phyloP scores from a whole-genome alignment of 164 flowering plant genomes.

The Nymphaea thermarum region DNA sequence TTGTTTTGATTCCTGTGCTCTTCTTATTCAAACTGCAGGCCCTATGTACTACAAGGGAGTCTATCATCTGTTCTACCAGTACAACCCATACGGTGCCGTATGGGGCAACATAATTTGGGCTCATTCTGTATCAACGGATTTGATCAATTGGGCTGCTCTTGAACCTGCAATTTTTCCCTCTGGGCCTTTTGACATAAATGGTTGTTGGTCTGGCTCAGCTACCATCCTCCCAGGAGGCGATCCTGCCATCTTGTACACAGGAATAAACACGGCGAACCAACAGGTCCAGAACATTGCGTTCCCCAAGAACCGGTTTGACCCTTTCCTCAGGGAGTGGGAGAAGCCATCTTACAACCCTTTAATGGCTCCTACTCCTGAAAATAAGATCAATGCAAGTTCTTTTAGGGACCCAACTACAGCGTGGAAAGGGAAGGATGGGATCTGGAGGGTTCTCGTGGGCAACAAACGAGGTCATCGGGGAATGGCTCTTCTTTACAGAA shows the following conservation, averaged over 20 bases:
- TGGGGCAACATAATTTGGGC: conserved; percentile 49
- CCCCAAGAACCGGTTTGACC: conserved; percentile 35
- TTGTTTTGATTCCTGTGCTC: background rate
- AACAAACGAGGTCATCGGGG: conserved; percentile 30
- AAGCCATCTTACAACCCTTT: conserved; percentile 26
- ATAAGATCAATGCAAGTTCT: conserved; percentile 18
- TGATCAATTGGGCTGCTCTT: conserved; percentile 36
- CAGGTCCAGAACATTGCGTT: conserved; percentile 39
- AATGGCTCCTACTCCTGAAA: conserved; percentile 15
- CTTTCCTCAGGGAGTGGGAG: conserved; percentile 32
- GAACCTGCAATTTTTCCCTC: conserved; percentile 26
- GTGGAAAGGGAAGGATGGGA: conserved; percentile 30
- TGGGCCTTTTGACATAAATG: conserved; percentile 25
- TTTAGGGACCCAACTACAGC: conserved; percentile 43
- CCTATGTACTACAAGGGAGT: conserved; percentile 26
- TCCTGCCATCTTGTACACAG: conserved; percentile 43
- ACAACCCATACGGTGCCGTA: conserved; percentile 31
- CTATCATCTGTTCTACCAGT: conserved; percentile 33
- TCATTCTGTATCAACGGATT: conserved; percentile 36
- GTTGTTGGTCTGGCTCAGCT: conserved; percentile 44
- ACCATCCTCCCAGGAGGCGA: conserved; percentile 35
- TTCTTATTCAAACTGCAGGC: conserved; percentile 8
- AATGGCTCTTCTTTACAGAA: conserved; percentile 41
- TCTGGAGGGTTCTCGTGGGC: conserved; percentile 55
- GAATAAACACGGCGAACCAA: conserved; percentile 11